Conservation (phyloP, 2,329 filamentous ascomycete species). For the Tolypocladium capitatum region DNA sequence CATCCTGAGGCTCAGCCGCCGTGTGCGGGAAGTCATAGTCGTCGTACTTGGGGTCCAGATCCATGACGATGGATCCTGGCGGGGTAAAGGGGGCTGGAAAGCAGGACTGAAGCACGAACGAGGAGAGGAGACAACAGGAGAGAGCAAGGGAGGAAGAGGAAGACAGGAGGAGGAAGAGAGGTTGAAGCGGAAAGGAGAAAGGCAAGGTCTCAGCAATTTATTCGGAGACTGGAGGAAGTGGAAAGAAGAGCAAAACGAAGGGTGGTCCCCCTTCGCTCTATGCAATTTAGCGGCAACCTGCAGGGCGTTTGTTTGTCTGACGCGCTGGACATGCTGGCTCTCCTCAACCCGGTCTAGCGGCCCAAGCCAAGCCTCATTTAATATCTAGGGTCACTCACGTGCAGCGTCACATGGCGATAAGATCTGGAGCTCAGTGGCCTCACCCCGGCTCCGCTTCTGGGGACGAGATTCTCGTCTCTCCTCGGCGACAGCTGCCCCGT, state of each 20-base stretch:
- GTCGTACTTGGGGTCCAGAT: slow-evolving; percentile 83
- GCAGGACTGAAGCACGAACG: not conserved
- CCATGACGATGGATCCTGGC: slow-evolving; percentile 24
- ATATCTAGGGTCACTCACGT: not conserved
- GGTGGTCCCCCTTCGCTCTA: too few species aligned
- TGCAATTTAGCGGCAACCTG: not conserved
- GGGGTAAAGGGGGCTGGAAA: not conserved
- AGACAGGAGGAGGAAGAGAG: not conserved
- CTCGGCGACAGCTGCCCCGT: not conserved
- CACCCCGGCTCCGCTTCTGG: not conserved
- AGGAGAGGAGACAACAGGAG: not conserved
- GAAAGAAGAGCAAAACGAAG: not conserved
- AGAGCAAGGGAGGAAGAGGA: not conserved
- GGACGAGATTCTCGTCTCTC: not conserved
- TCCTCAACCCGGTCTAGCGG: not conserved
- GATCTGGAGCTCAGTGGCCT: not conserved
- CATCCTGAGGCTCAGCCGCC: slow-evolving; percentile 53
- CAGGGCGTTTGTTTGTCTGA: not conserved
- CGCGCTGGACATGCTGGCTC: not conserved
- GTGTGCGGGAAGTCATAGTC: slow-evolving; percentile 85
- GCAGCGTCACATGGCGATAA: slow-evolving; percentile 8
- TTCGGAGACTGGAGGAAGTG: not conserved
- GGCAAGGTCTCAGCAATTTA: not conserved
- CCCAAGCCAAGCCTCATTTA: not conserved
- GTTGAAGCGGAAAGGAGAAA: not conserved